Base-by-base conservation (phyloP, 176 grass and related monocot species). In the Triticum urartu region DNA sequence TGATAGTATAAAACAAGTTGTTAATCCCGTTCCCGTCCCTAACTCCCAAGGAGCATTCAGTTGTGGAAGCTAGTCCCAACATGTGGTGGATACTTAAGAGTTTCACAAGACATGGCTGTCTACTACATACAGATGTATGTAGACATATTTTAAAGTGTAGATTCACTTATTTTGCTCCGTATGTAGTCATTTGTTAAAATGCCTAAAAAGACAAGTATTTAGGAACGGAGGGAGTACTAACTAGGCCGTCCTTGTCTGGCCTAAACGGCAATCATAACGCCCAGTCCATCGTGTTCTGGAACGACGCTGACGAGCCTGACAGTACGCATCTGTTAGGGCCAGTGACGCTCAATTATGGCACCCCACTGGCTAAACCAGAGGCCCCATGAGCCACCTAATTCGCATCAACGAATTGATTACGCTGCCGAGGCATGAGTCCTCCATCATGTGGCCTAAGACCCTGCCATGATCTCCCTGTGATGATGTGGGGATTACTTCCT, bases 351-450 rank as follows among this genome's bases (percentile, higher is more conserved):
- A 68, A 84, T 76, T 67, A 87, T 91, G 52, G 38, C 68, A 60
- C 47, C 36, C 47, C 68, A 62, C 75, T 79, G 7, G 40, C 58
- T 36, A 2, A 32, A 79, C 65, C 4, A 65, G 68, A 85, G 61
- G 47, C 11, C 61, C 43, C 88, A 33, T 48, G 52, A 73, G 34
- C 58, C 32, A 69, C 21, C 61, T 48, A 84, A 84, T 87, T 42
- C 80, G 62, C 75, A 83, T 38, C 80, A 60, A 7, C 25, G 1
- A 25, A 30, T 75, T 80, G 85, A 87, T 87, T 87, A 90, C 80
- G 79, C 43, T 47, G 79, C 74, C 38, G 45, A 68, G 47, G 5
- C 34, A 32, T 35, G 60, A 47, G 62, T 86, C 58, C n/a, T 69
- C 61, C n/a, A 15, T 84, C 89, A 90, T 87, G 80, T 83, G 75